Evolutionary conservation across 148 eudicot genomes (phyloP), one percentile per base, ranked within the genome.

Genomic region (Tetragonia tetragonoides): DNA sequence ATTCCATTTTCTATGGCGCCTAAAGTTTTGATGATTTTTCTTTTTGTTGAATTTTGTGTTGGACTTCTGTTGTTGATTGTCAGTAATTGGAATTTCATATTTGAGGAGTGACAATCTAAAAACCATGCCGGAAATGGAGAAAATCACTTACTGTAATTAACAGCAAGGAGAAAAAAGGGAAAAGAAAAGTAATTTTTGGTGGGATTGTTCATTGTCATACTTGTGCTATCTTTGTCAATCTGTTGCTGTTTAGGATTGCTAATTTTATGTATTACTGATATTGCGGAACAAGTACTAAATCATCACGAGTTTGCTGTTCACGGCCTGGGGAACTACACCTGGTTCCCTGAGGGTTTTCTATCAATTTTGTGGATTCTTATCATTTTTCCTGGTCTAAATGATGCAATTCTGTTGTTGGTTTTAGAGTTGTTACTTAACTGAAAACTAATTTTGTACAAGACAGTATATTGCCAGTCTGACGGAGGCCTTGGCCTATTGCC

Each of bases 391-490:
- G 68, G 14, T 18, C 28, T 71, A 72, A 62, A 54, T 64, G 76
- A 21, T 54, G 42, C 21, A 20, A 17, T 78, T 14, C 38, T 6
- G 1, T 39, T 54, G 41, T n/a, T 37, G 66, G 21, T 70, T 10
- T 15, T 82, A 7, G 12, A 49, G 21, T 65, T 65, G 37, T 76
- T 41, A 54, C 42, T 53, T 11, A 10, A 6, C 28, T 21, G 40
- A 7, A 2, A 7, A 2, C 3, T 68, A 49, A 40, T 0, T 64
- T 71, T 72, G 20, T 51, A 17, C 67, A 66, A 2, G 56, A 75
- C 75, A 91, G 98, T 95, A 92, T 79, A 87, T 91, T 86, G 86
- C 94, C 41, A 92, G 96, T 84, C 85, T 92, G 79, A 77, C 97
- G 0, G 89, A 87, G 69, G 97, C 99, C 8, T 77, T 95, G 87